These are phyloP conservation scores for Aspergillus bertholletiae DNA, from an alignment of 495 filamentous ascomycete species.

Conservation along the genomic window DNA sequence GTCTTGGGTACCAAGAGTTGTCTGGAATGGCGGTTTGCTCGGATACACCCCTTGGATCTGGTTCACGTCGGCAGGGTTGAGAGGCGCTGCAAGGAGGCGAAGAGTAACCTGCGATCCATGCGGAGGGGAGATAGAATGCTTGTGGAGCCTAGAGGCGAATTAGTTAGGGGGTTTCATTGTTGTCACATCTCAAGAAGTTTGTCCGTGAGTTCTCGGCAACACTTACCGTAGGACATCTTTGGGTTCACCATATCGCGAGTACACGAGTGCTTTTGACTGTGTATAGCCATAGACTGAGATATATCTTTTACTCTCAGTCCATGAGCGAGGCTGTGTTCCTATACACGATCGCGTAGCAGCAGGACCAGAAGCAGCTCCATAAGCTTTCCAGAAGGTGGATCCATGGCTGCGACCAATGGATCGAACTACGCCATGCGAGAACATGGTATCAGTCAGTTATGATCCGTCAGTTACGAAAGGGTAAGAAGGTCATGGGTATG, in stretches of 20 bases:
- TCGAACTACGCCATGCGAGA: constrained; percentile 28
- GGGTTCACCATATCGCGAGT: constrained; percentile 81
- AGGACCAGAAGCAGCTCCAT: too few species aligned
- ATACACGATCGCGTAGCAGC: constrained; percentile 29
- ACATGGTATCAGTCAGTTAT: constrained; percentile 26
- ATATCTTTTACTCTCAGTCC: constrained; percentile 23
- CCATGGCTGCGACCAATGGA: constrained; percentile 14
- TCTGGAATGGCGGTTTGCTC: constrained; percentile 69
- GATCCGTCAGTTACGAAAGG: too few species aligned
- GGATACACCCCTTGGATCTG: constrained; percentile 97
- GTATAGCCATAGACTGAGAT: constrained; percentile 91
- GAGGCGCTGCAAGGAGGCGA: constrained; percentile 78
- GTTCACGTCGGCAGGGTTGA: constrained; percentile 98
- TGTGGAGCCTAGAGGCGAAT: constrained; percentile 58
- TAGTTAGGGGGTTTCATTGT: background rate
- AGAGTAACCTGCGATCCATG: constrained; percentile 60
- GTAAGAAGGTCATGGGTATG: too few species aligned
- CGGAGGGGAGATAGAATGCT: constrained; percentile 73
- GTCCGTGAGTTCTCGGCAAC: background rate
- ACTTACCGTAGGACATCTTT: constrained; percentile 70
- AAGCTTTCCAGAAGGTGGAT: constrained; percentile 7
- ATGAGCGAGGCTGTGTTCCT: constrained; percentile 1
- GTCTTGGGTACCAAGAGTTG: constrained; percentile 64
- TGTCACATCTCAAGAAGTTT: background rate
- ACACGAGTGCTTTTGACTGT: constrained; percentile 90